Conservation (phyloP, 495 filamentous ascomycete genomes). For the Daldinia concentrica region DNA sequence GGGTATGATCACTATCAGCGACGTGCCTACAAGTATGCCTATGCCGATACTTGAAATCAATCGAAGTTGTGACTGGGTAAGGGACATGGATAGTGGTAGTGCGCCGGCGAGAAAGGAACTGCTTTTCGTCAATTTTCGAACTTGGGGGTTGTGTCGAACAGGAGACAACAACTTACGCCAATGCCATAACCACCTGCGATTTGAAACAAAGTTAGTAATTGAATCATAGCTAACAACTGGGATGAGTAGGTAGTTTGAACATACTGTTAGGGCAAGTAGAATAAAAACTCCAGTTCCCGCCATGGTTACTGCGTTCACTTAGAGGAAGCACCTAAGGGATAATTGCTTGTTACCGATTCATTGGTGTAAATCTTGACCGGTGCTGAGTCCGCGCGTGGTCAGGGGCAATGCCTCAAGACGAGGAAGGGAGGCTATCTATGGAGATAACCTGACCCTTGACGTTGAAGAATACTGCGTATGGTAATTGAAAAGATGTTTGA, state of each 20-base stretch:
- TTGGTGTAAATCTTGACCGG: slow-evolving; percentile 19
- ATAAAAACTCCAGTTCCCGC: slow-evolving; percentile 74
- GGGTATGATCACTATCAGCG: slow-evolving; percentile 95
- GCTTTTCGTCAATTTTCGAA: slow-evolving; percentile 40
- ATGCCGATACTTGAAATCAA: slow-evolving; percentile 92
- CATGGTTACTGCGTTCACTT: slow-evolving; percentile 43
- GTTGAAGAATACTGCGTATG: not conserved
- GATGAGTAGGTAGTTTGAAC: slow-evolving; percentile 18
- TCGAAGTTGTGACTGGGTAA: slow-evolving; percentile 88
- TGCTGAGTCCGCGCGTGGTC: slow-evolving; percentile 7
- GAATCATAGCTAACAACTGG: not conserved
- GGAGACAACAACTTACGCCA: slow-evolving; percentile 72
- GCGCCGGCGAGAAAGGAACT: slow-evolving; percentile 96
- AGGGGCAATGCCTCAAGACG: slow-evolving; percentile 1
- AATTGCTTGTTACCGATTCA: slow-evolving; percentile 45
- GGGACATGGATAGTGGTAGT: slow-evolving; percentile 86
- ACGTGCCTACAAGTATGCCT: slow-evolving; percentile 92
- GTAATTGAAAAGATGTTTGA: slow-evolving; percentile 17
- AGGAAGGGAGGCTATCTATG: slow-evolving; percentile 2
- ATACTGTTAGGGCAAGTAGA: slow-evolving; percentile 76
- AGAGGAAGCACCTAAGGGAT: slow-evolving; percentile 26
- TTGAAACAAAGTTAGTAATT: slow-evolving; percentile 34
- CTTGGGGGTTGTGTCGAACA: slow-evolving; percentile 11
- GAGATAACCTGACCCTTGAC: slow-evolving; percentile 10
- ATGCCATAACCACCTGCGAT: slow-evolving; percentile 80